Evolutionary conservation across 2,329 filamentous ascomycete genomes (phyloP), one percentile per base, ranked within the genome.

Genomic region (Decorospora gaudefroyi): DNA sequence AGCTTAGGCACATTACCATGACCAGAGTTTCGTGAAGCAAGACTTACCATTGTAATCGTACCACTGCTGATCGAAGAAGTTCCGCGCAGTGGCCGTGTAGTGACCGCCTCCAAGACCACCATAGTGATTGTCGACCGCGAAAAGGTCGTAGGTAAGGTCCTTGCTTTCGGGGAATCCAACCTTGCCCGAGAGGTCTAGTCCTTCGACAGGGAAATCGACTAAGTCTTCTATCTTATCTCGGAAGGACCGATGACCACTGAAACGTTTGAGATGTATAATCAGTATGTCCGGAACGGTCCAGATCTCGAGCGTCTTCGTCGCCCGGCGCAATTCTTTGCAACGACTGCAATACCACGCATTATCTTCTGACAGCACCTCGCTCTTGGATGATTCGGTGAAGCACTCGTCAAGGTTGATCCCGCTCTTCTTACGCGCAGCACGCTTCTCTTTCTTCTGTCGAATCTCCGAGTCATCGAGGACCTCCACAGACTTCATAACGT

Each of bases 331-430:
- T 61, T 96, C 89, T 69, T 97, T 97, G 78, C 93, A 99, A 19
- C 90, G 83, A 43, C 90, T 92, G 65, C 93, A 99, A 68, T 95
- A 97, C 93, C 93, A 99, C 48, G 90, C 92, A 67, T 99, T 95
- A 64, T 95, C 88, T 68, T 96, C 90, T 0, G 92, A 96, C 4
- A 99, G 76, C 10, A 96, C 84, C 71, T 99, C 93, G 48, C 91
- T 88, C 67, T 92, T 92, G 64, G 93, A 89, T 57, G 96, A 97
- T 70, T 97, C 93, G 46, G 91, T 87, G 41, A 99, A 81, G 65
- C 93, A 99, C 59, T 96, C 90, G 15, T 93, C 87, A 4, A 99
- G 78, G 0, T 84, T 85, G 54, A 96, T 85, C 18, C 93, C 93
- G 40, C 84, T 78, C 69, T 86, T 87, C 60, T 78, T 80, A 6